Percentiles rank a stretch among this genome's conserved stretches.
Evolutionary conservation across 2,329 filamentous ascomycete genomes (phyloP).

Genomic region (Aspergillus quadrilineatus): DNA sequence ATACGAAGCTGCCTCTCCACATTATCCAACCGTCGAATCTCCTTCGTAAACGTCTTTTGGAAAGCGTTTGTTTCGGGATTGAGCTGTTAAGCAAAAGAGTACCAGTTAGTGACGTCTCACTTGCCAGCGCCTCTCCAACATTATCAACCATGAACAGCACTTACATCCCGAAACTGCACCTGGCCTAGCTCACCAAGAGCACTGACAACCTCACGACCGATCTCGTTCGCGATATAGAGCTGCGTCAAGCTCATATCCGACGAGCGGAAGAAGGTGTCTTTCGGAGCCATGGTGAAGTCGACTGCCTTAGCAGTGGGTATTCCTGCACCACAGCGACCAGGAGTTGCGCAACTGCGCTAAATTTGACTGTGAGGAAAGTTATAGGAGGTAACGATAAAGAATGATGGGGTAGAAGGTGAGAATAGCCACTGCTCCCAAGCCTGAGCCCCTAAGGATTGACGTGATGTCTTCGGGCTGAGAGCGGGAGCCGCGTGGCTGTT

Average conservation of each 20-base stretch:
- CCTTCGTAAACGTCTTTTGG: slow-evolving; percentile 94
- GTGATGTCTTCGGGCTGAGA: slow-evolving; percentile 2
- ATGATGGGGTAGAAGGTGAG: background rate
- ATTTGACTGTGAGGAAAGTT: background rate
- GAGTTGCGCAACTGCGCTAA: slow-evolving; percentile 8
- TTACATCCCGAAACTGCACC: slow-evolving; percentile 95
- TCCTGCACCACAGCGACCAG: slow-evolving; percentile 21
- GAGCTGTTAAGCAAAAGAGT: slow-evolving; percentile 57
- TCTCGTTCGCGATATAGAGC: slow-evolving; percentile 99
- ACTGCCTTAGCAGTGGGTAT: slow-evolving; percentile 25
- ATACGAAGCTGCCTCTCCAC: slow-evolving; percentile 94
- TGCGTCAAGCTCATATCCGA: slow-evolving; percentile 99
- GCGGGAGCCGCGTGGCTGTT: slow-evolving; percentile 23
- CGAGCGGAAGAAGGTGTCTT: slow-evolving; percentile 98
- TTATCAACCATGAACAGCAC: slow-evolving; percentile 32
- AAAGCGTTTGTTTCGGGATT: slow-evolving; percentile 92
- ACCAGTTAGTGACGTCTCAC: background rate
- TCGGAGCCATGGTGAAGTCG: slow-evolving; percentile 56
- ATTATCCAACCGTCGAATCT: slow-evolving; percentile 96
- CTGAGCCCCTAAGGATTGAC: background rate
- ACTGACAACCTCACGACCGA: slow-evolving; percentile 94
- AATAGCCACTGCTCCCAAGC: slow-evolving; percentile 6
- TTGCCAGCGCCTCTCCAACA: background rate
- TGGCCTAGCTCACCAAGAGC: slow-evolving; percentile 92
- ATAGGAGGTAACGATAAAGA: slow-evolving; percentile 16